phyloP scores from a whole-genome alignment of 495 filamentous ascomycete species.

The Chlorociboria aeruginascens region DNA sequence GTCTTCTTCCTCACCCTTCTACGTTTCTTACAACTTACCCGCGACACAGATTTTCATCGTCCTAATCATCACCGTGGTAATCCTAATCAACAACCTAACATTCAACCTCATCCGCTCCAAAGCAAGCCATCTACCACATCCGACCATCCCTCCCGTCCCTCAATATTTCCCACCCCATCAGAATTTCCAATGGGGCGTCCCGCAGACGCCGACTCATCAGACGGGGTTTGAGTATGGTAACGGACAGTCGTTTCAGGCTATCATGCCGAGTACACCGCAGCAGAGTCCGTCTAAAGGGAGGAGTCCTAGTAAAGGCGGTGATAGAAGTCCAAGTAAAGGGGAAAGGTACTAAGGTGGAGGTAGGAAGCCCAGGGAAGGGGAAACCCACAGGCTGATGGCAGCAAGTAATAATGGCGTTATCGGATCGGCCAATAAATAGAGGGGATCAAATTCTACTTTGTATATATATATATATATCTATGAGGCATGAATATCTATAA shows the following conservation, averaged over 20 bases:
- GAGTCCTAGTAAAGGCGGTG: slow-evolving; percentile 18
- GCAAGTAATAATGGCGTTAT: too few relatives aligned
- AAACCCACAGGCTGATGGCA: too few relatives aligned
- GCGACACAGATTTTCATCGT: slow-evolving; percentile 35
- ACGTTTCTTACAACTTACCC: neutral
- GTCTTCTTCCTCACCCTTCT: slow-evolving; percentile 16
- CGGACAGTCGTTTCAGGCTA: slow-evolving; percentile 6
- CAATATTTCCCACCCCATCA: slow-evolving; percentile 9
- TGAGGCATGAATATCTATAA: too few relatives aligned
- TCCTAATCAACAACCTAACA: slow-evolving; percentile 44
- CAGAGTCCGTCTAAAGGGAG: slow-evolving; percentile 1
- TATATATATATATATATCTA: too few relatives aligned
- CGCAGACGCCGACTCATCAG: slow-evolving; percentile 12
- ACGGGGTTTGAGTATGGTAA: slow-evolving; percentile 7
- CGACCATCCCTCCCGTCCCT: slow-evolving; percentile 1
- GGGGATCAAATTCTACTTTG: too few relatives aligned
- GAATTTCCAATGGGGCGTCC: slow-evolving; percentile 14
- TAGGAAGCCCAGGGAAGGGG: too few relatives aligned
- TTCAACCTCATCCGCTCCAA: slow-evolving; percentile 34
- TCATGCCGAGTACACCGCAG: slow-evolving; percentile 19
- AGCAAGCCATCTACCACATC: slow-evolving; percentile 16
- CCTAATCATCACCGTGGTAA: slow-evolving; percentile 40
- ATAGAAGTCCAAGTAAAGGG: slow-evolving; percentile 14
- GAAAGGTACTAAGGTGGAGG: neutral
- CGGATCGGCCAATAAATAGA: too few relatives aligned